phyloP scores from a whole-genome alignment of 2,329 filamentous ascomycete species.

The Colletotrichum agaves region DNA sequence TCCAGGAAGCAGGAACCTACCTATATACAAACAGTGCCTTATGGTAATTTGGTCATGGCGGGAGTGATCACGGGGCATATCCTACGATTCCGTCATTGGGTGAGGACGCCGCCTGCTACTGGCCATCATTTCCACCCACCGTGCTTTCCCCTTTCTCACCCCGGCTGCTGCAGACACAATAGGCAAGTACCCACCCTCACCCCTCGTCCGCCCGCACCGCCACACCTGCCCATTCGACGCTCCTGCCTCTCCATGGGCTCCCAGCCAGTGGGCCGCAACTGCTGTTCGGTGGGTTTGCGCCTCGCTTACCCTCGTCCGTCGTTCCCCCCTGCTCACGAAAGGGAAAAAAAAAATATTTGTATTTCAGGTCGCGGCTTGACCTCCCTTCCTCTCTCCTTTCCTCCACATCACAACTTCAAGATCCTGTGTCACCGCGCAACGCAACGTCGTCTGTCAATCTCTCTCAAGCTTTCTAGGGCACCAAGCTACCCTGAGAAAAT shows the following conservation, averaged over 20 bases:
- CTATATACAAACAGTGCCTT: no score
- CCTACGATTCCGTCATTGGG: constrained; percentile 28
- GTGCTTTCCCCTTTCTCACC: constrained; percentile 17
- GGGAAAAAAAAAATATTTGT: constrained; percentile 53
- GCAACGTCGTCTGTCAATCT: constrained; percentile 57
- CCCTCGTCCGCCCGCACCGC: constrained; percentile 31
- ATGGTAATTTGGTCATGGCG: neutral
- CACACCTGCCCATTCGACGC: constrained; percentile 27
- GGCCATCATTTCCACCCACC: constrained; percentile 22
- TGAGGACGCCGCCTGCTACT: constrained; percentile 7
- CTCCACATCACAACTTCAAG: constrained; percentile 57
- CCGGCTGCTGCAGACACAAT: constrained; percentile 32
- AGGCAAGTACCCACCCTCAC: constrained; percentile 34
- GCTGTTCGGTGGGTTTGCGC: constrained; percentile 36
- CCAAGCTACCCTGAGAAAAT: constrained; percentile 82
- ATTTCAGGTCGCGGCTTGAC: constrained; percentile 40
- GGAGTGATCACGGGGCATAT: constrained; percentile 20
- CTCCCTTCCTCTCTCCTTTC: constrained; percentile 46
- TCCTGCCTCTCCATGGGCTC: constrained; percentile 27
- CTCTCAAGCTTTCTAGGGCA: constrained; percentile 76
- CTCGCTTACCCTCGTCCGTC: constrained; percentile 37
- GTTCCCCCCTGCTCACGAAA: constrained; percentile 35
- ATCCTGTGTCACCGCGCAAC: constrained; percentile 59
- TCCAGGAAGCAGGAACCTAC: neutral
- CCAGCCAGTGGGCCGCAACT: constrained; percentile 32